Evolutionary conservation across 1,284 basidiomycete species (phyloP).

Genomic region (Dichomitus squalens): DNA sequence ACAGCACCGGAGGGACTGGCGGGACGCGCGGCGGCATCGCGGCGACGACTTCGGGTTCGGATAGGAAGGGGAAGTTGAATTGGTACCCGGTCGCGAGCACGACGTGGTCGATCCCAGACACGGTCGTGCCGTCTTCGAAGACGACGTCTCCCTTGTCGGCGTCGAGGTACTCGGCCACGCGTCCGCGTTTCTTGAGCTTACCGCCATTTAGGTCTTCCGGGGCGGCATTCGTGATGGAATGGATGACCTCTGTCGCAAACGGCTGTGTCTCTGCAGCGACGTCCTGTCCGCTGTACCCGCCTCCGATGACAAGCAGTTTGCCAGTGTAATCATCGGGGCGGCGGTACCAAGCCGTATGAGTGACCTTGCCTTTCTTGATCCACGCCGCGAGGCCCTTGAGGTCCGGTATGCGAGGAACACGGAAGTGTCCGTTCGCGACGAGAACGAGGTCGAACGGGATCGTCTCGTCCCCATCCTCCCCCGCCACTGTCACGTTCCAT

Average conservation of each 20-base stretch:
- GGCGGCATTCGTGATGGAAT: slow-evolving; percentile 49
- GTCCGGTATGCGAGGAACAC: slow-evolving; percentile 59
- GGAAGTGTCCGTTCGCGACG: slow-evolving; percentile 76
- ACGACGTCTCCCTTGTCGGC: slow-evolving; percentile 48
- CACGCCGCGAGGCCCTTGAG: slow-evolving; percentile 63
- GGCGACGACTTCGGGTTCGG: slow-evolving; percentile 35
- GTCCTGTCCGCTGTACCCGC: slow-evolving; percentile 70
- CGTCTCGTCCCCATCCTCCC: slow-evolving; percentile 24
- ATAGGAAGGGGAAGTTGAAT: slow-evolving; percentile 63
- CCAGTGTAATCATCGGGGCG: slow-evolving; percentile 46
- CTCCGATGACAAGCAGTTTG: slow-evolving; percentile 68
- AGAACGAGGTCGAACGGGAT: slow-evolving; percentile 63
- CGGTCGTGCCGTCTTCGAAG: slow-evolving; percentile 61
- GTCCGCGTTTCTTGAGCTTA: slow-evolving; percentile 46
- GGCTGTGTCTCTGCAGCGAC: slow-evolving; percentile 58
- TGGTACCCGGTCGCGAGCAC: slow-evolving; percentile 79
- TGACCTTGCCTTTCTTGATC: slow-evolving; percentile 50
- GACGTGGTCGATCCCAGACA: slow-evolving; percentile 58
- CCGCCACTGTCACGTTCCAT: slow-evolving; percentile 48
- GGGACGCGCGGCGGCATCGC: slow-evolving; percentile 42
- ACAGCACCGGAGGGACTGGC: slow-evolving; percentile 50
- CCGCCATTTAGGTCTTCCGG: slow-evolving; percentile 35
- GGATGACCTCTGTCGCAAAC: slow-evolving; percentile 50
- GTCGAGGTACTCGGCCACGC: slow-evolving; percentile 43
- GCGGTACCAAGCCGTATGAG: slow-evolving; percentile 71